These are phyloP conservation scores for Nakazawaea ernobii DNA, from an alignment of 805 yeast genomes.

Conservation along the genomic window DNA sequence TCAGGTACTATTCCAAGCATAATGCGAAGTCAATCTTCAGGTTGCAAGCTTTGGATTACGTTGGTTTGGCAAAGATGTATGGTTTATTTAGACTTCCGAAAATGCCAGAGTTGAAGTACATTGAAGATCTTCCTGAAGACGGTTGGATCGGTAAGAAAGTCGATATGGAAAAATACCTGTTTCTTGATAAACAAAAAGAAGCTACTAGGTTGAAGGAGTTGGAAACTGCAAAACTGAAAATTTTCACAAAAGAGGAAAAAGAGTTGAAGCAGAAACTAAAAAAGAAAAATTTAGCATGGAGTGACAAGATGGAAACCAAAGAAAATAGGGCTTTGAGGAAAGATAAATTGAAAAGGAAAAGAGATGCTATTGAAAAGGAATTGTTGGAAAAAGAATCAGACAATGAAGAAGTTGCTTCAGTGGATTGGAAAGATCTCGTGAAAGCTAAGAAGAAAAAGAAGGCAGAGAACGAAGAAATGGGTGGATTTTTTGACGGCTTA, in stretches of 20 bases:
- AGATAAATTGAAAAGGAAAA: conserved; percentile 59
- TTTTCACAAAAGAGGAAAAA: conserved; percentile 26
- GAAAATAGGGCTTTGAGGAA: conserved; percentile 59
- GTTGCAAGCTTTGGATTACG: conserved; percentile 60
- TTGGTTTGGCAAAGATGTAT: conserved; percentile 67
- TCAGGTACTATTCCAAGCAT: conserved; percentile 83
- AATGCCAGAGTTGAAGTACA: conserved; percentile 81
- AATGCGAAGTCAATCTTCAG: conserved; percentile 85
- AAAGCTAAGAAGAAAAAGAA: conserved; percentile 58
- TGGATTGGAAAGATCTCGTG: conserved; percentile 88
- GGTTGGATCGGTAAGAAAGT: conserved; percentile 68
- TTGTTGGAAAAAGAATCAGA: conserved; percentile 38
- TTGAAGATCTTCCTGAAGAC: conserved; percentile 52
- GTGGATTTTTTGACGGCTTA: conserved; percentile 59
- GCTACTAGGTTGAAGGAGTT: conserved; percentile 51
- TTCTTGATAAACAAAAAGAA: conserved; percentile 63
- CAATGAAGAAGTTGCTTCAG: conserved; percentile 40
- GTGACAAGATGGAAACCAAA: conserved; percentile 57
- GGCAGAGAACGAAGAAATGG: conserved; percentile 28
- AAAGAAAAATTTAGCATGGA: conserved; percentile 71
- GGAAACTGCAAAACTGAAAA: conserved; percentile 34
- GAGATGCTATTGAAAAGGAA: conserved; percentile 61
- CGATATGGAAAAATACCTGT: conserved; percentile 63
- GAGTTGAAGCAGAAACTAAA: conserved; percentile 37
- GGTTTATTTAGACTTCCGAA: conserved; percentile 81